Evolutionary conservation across 2,329 filamentous ascomycete species (phyloP), one percentile per base, ranked within the genome.

Genomic region (Pseudofabraea citricarpa): DNA sequence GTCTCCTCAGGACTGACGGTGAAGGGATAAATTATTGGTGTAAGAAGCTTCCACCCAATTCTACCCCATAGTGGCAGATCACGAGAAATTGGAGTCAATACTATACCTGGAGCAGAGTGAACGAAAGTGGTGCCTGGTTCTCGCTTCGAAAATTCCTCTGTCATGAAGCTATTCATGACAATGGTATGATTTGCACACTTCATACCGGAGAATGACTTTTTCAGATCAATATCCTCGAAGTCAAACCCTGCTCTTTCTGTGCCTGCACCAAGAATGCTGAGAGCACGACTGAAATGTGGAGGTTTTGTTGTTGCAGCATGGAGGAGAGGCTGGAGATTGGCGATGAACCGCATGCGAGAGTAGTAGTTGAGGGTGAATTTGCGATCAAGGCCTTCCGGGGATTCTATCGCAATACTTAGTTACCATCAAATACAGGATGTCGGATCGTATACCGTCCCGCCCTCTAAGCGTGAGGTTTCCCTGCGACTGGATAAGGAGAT

Each of bases 301-400:
- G 76, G 68, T 9, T 64, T 63, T 8, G 42, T 41, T 19, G 42
- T 49, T 16, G 55, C 54, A 12, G 40, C 47, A 33, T 38, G 45
- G 2, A 85, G 65, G 0, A 73, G 66, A 0, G 80, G 79, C 7
- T 82, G 70, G 1, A 85, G 69, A 42, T 80, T 78, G 35, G 68
- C 45, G 10, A 74, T 67, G 53, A 82, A 75, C 29, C 76, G 75
- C 49, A 74, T 69, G 16, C 79, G 79, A 4, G 73, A 68, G 60
- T 83, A 82, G 60, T 74, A 76, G 16, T 67, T 59, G 5, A 59
- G 40, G 10, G 53, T 45, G 21, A 57, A 48, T 35, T 56, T 58
- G 8, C 54, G 50, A 33, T 56, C 53, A 5, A 60, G 43, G 12
- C 56, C 56, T 51, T 60, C 56, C 1, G 53, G 45, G 9, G 43